Conservation (phyloP, 495 filamentous ascomycete species). For the Hyaloscypha hepaticicola region DNA sequence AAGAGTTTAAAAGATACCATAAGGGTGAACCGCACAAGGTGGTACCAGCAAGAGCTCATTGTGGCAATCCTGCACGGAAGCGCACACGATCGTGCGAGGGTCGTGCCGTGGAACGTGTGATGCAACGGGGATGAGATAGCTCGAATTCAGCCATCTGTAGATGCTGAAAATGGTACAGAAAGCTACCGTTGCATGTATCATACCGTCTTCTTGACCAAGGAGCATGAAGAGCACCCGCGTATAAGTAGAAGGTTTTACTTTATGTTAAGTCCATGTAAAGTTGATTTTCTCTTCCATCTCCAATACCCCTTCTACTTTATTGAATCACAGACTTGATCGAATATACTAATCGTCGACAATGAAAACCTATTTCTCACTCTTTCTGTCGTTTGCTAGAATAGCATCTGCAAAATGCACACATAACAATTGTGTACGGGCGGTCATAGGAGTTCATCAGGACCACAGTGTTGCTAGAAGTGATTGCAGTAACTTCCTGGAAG, state of each 20-base stretch:
- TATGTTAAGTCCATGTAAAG: no score
- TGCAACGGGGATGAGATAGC: background rate
- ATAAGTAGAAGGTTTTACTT: no score
- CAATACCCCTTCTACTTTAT: background rate
- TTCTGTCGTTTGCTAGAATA: background rate
- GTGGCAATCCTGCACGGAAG: background rate
- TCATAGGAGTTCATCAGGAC: background rate
- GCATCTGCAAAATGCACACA: constrained; percentile 1
- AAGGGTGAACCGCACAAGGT: background rate
- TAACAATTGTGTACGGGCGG: constrained; percentile 15
- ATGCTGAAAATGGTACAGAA: no score
- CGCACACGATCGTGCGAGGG: background rate
- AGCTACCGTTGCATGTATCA: background rate
- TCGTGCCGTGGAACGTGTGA: background rate
- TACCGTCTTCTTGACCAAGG: background rate
- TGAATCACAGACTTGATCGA: background rate
- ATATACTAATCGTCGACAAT: background rate
- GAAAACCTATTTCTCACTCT: background rate
- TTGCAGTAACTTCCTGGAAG: constrained; percentile 7
- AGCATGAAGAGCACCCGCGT: no score
- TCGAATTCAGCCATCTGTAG: background rate
- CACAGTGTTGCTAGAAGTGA: background rate
- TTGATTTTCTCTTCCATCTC: background rate
- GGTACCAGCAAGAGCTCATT: background rate
- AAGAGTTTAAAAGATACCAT: background rate